Evolutionary conservation across 2,329 filamentous ascomycete species (phyloP).

Genomic region (Beauveria sp.): DNA sequence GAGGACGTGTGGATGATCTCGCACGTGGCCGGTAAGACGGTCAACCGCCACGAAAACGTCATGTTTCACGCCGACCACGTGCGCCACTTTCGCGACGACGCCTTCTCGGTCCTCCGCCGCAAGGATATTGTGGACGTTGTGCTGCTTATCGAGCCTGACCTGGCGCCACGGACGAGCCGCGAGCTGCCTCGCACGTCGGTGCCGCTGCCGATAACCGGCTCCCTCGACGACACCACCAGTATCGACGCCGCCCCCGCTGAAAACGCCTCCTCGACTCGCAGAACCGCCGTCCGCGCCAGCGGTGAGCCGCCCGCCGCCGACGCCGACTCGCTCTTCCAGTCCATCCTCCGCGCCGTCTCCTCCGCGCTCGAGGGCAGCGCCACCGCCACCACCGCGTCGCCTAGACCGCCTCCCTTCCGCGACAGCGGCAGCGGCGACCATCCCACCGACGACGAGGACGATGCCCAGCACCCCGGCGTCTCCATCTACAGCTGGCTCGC

Average conservation of each 20-base stretch:
- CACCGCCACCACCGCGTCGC: neutral
- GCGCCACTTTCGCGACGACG: constrained; percentile 69
- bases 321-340: constrained; percentile 32
- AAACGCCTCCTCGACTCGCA: constrained; percentile 3
- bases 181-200: constrained; percentile 1
- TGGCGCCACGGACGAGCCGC: neutral
- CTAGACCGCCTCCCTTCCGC: constrained; percentile 13
- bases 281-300: neutral
- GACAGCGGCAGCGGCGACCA: constrained; percentile 18
- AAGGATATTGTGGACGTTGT: constrained; percentile 66
- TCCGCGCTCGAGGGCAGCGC: constrained; percentile 29
- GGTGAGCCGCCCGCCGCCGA: constrained; percentile 14
- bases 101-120: constrained; percentile 74
- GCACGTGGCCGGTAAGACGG: constrained; percentile 68
- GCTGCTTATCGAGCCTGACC: constrained; percentile 35
- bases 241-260: constrained; percentile 4
- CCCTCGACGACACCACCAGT: neutral
- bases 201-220: neutral
- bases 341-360: constrained; percentile 38
- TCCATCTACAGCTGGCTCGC: constrained; percentile 42
- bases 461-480: constrained; percentile 23
- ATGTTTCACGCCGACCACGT: constrained; percentile 71
- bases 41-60: constrained; percentile 83
- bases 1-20: constrained; percentile 61
- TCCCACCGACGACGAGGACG: constrained; percentile 18